These are phyloP conservation scores for Nematocida parisii DNA, from an alignment of 371 early-diverging fungal species.

Conservation along the genomic window DNA sequence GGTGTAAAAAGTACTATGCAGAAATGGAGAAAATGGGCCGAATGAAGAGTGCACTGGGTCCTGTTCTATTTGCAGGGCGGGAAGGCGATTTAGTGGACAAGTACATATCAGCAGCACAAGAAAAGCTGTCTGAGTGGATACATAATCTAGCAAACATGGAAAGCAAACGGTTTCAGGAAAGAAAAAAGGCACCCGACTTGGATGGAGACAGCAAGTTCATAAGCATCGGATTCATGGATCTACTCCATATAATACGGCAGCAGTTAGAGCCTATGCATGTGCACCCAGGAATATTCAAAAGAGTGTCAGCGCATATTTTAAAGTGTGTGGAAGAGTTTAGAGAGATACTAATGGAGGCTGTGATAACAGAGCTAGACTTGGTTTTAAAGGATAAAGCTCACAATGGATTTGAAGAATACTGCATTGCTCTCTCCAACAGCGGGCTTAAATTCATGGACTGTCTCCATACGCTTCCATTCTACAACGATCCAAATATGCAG, in stretches of 20 bases:
- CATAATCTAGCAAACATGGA: slow-evolving; percentile 66
- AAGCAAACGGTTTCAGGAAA: slow-evolving; percentile 61
- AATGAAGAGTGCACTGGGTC: slow-evolving; percentile 34
- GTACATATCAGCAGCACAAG: slow-evolving; percentile 64
- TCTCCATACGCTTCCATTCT: slow-evolving; percentile 64
- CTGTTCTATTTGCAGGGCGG: slow-evolving; percentile 49
- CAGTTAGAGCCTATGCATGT: slow-evolving; percentile 70
- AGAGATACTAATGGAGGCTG: slow-evolving; percentile 50
- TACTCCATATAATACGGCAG: slow-evolving; percentile 69
- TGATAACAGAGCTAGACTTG: slow-evolving; percentile 64
- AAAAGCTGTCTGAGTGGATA: slow-evolving; percentile 69
- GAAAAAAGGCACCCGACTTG: slow-evolving; percentile 62
- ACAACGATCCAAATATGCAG: slow-evolving; percentile 59
- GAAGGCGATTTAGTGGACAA: slow-evolving; percentile 65
- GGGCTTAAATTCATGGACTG: slow-evolving; percentile 70
- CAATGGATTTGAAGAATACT: slow-evolving; percentile 70
- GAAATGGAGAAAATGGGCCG: slow-evolving; percentile 41
- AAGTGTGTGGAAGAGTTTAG: slow-evolving; percentile 61
- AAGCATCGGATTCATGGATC: slow-evolving; percentile 69
- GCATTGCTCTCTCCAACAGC: slow-evolving; percentile 70
- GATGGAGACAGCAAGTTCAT: slow-evolving; percentile 69
- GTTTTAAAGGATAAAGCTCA: slow-evolving; percentile 60
- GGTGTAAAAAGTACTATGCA: slow-evolving; percentile 45
- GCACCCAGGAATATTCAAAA: slow-evolving; percentile 65
- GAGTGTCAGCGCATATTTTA: slow-evolving; percentile 60